Conservation (phyloP, 345 rosid species). For the Boechera retrofracta region DNA sequence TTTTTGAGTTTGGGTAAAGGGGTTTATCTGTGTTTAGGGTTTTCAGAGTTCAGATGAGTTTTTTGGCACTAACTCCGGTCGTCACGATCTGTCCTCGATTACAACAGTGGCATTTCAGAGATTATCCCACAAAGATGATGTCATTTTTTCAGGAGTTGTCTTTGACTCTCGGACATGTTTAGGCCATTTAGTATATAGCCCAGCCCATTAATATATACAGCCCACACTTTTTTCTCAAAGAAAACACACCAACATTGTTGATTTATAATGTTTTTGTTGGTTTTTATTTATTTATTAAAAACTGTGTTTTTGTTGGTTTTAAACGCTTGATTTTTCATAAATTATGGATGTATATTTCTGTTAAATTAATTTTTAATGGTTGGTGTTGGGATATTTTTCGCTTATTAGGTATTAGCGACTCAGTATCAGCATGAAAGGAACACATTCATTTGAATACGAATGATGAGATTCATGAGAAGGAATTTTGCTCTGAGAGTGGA, state of each 20-base stretch:
- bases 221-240: background rate
- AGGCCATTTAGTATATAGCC: background rate
- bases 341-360: background rate
- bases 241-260: background rate
- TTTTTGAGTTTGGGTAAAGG: background rate
- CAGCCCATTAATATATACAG: slow-evolving; percentile 17
- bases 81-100: slow-evolving; percentile 19
- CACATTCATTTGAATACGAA: background rate
- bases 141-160: slow-evolving; percentile 8
- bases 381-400: background rate
- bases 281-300: no score
- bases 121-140: slow-evolving; percentile 9
- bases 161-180: slow-evolving; percentile 1
- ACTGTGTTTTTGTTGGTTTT: background rate
- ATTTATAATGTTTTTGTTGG: background rate
- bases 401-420: no score
- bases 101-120: slow-evolving; percentile 25
- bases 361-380: background rate
- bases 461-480: no score
- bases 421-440: background rate
- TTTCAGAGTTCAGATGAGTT: slow-evolving; percentile 43
- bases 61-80: slow-evolving; percentile 36
- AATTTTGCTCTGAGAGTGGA: background rate
- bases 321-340: background rate
- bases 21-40: slow-evolving; percentile 38